These are phyloP conservation scores for Cucumis variabilis DNA, from an alignment of 331 rosid species.

Conservation along the genomic window DNA sequence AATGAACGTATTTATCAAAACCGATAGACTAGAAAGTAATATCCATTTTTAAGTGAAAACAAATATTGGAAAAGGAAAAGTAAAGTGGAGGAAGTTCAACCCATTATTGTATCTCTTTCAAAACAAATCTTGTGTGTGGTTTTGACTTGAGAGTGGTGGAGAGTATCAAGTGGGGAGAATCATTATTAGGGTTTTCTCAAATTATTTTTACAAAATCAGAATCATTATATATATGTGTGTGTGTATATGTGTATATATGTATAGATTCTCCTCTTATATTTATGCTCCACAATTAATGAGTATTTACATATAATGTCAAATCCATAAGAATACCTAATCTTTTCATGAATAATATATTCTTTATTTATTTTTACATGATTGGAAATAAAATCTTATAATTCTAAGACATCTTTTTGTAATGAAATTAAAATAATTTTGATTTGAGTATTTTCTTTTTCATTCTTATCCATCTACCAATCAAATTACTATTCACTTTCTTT, in stretches of 20 bases:
- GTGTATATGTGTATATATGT: too few relatives aligned
- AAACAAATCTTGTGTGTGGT: background rate
- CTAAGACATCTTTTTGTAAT: background rate
- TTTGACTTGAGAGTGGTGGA: background rate
- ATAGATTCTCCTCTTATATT: background rate
- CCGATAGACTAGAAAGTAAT: too few relatives aligned
- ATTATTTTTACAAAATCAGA: background rate
- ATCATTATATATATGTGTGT: background rate
- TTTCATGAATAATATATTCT: background rate
- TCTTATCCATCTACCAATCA: slow-evolving; percentile 14
- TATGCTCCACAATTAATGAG: background rate
- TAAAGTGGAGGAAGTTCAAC: too few relatives aligned
- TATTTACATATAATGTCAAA: background rate
- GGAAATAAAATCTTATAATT: background rate
- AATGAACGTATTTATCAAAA: too few relatives aligned
- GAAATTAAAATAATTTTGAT: background rate
- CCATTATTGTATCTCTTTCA: too few relatives aligned
- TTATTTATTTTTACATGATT: background rate
- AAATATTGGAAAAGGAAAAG: too few relatives aligned
- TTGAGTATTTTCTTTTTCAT: background rate
- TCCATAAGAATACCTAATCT: background rate
- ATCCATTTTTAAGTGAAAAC: too few relatives aligned
- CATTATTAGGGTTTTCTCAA: background rate
- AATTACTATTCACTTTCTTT: slow-evolving; percentile 5
- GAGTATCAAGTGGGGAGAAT: background rate